phyloP scores from a whole-genome alignment of 106 monocot genomes.

The Acorus gramineus region DNA sequence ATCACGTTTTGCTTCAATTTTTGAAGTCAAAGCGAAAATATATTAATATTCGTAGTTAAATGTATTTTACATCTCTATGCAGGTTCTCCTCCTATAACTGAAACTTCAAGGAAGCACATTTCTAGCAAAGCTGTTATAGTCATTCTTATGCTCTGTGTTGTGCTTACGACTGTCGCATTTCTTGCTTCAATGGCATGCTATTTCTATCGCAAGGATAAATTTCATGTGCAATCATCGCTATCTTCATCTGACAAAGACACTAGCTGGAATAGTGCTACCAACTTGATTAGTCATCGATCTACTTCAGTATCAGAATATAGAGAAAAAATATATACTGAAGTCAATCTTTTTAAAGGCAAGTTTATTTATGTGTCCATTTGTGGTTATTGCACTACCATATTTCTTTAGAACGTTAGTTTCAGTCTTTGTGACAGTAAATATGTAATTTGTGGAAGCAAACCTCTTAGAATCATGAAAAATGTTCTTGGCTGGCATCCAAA shows the following conservation, averaged over 20 bases:
- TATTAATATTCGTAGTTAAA: slow-evolving; percentile 1
- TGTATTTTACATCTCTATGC: background rate
- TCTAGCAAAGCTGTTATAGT: slow-evolving; percentile 33
- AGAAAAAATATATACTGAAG: slow-evolving; percentile 11
- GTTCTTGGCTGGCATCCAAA: too few species aligned
- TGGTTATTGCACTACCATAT: too few species aligned
- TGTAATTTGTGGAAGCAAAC: too few species aligned
- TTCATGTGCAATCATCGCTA: slow-evolving; percentile 8
- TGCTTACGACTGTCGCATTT: slow-evolving; percentile 44
- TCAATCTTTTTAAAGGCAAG: background rate
- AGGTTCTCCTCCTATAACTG: slow-evolving; percentile 22
- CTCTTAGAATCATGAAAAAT: too few species aligned
- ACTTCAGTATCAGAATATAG: slow-evolving; percentile 24
- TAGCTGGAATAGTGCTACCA: slow-evolving; percentile 59
- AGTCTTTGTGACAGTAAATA: too few species aligned
- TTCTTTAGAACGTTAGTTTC: too few species aligned
- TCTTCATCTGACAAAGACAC: slow-evolving; percentile 35
- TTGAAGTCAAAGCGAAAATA: background rate
- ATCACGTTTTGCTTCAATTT: background rate
- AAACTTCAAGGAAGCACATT: slow-evolving; percentile 21
- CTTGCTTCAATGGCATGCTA: slow-evolving; percentile 32
- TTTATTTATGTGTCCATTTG: too few species aligned
- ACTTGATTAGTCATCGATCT: slow-evolving; percentile 55
- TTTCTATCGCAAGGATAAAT: slow-evolving; percentile 47
- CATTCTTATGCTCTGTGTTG: slow-evolving; percentile 46